These are phyloP conservation scores for Ogataea trehalophila DNA, from an alignment of 805 yeast species.

Conservation along the genomic window DNA sequence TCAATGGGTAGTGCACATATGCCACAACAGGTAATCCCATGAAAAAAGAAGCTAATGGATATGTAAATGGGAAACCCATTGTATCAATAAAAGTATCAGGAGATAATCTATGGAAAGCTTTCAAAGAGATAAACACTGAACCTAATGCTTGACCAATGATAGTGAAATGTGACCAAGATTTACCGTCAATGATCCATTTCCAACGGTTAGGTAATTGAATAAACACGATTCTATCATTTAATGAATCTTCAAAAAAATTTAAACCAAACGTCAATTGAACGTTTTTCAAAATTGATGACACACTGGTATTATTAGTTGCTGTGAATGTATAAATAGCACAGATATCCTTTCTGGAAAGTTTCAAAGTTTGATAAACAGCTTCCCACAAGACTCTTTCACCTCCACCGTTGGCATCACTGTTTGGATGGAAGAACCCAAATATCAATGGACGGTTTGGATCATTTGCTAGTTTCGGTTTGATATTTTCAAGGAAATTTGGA, in stretches of 20 bases:
- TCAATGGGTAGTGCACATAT: constrained; percentile 92
- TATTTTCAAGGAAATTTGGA: constrained; percentile 13
- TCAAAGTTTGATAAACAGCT: constrained; percentile 70
- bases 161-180: constrained; percentile 74
- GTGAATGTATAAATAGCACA: constrained; percentile 57
- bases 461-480: constrained; percentile 27
- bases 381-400: constrained; percentile 98
- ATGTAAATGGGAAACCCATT: constrained; percentile 87
- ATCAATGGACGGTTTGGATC: constrained; percentile 38
- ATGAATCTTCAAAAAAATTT: constrained; percentile 16
- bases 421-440: constrained; percentile 92
- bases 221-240: constrained; percentile 28
- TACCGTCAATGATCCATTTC: constrained; percentile 59
- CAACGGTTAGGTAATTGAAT: constrained; percentile 28
- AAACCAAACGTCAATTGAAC: constrained; percentile 27
- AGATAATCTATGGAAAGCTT: constrained; percentile 59
- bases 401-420: constrained; percentile 95
- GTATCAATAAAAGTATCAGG: constrained; percentile 96
- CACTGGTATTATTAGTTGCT: constrained; percentile 18
- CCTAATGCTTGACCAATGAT: constrained; percentile 86
- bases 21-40: constrained; percentile 73
- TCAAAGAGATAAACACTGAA: constrained; percentile 59
- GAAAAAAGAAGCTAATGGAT: constrained; percentile 54
- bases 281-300: constrained; percentile 18
- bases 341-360: constrained; percentile 42